Percentiles rank a stretch among this genome's conserved stretches.
Evolutionary conservation across 345 rosid species (phyloP).

Genomic region (Diplotaxis tenuifolia): DNA sequence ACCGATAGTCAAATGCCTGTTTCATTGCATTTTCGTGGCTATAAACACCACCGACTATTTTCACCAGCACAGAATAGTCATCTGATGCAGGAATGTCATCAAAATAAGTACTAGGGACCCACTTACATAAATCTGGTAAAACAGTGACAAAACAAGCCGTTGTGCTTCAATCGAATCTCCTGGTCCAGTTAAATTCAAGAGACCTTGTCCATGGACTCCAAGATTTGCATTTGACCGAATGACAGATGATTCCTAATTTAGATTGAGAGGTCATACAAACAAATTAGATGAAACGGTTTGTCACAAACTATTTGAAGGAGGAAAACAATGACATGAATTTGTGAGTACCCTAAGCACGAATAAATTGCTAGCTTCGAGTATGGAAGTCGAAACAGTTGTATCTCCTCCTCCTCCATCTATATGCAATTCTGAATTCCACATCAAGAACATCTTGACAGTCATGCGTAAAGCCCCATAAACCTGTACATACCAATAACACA

Average conservation of each 20-base stretch:
- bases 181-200: constrained; percentile 85
- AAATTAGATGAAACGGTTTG: constrained; percentile 4
- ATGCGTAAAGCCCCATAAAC: constrained; percentile 98
- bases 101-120: constrained; percentile 13
- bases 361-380: constrained; percentile 91
- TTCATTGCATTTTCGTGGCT: constrained; percentile 13
- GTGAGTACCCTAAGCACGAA: constrained; percentile 80
- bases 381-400: constrained; percentile 70
- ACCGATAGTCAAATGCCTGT: constrained; percentile 10
- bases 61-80: constrained; percentile 9
- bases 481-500: constrained; percentile 38
- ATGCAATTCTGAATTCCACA: constrained; percentile 97
- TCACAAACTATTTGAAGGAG: constrained; percentile 19
- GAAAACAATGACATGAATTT: constrained; percentile 19
- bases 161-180: constrained; percentile 95
- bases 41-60: constrained; percentile 15
- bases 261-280: constrained; percentile 6
- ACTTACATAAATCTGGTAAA: constrained; percentile 90
- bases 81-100: constrained; percentile 16
- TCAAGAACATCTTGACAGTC: constrained; percentile 95
- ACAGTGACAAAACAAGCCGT: constrained; percentile 85
- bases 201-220: constrained; percentile 97
- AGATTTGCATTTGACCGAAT: constrained; percentile 94
- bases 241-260: constrained; percentile 78
- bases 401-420: constrained; percentile 89